Evolutionary conservation across 1,139 yeast genomes (phyloP).

Genomic region (Debaryomyces nepalensis): DNA sequence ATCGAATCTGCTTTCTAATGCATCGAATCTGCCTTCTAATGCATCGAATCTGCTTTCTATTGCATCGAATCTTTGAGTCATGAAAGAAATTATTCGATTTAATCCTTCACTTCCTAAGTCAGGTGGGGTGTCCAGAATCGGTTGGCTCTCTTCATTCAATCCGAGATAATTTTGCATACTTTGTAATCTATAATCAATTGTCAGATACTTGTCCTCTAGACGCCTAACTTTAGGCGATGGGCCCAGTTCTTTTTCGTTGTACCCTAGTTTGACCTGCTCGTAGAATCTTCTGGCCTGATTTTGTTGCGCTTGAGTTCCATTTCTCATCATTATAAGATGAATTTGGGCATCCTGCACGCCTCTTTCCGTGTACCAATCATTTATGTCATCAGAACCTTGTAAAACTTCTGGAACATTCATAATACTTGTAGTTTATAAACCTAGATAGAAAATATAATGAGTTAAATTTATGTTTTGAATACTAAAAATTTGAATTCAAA

Average conservation of each 20-base stretch:
- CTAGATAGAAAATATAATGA: too few relatives aligned
- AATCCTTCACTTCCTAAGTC: constrained; percentile 8
- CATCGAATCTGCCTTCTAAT: background rate
- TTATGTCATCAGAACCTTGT: background rate
- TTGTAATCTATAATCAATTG: background rate
- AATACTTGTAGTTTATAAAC: too few relatives aligned
- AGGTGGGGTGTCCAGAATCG: background rate
- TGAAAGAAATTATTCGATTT: background rate
- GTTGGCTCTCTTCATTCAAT: background rate
- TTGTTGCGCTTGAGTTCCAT: background rate
- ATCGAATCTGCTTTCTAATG: too few relatives aligned
- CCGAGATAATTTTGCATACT: background rate
- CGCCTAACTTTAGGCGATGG: background rate
- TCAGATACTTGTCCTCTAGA: background rate
- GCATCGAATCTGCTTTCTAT: too few relatives aligned
- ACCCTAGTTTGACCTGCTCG: constrained; percentile 2
- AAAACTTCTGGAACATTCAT: too few relatives aligned
- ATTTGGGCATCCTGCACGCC: constrained; percentile 1
- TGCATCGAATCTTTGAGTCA: background rate
- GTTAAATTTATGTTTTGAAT: too few relatives aligned
- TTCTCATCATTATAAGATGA: background rate
- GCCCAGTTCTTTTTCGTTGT: background rate
- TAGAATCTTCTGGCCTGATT: background rate
- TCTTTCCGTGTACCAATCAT: background rate
- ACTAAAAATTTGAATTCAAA: too few relatives aligned